Base-by-base conservation (phyloP, 805 yeast genomes). In the Pichia phayaonensis region DNA sequence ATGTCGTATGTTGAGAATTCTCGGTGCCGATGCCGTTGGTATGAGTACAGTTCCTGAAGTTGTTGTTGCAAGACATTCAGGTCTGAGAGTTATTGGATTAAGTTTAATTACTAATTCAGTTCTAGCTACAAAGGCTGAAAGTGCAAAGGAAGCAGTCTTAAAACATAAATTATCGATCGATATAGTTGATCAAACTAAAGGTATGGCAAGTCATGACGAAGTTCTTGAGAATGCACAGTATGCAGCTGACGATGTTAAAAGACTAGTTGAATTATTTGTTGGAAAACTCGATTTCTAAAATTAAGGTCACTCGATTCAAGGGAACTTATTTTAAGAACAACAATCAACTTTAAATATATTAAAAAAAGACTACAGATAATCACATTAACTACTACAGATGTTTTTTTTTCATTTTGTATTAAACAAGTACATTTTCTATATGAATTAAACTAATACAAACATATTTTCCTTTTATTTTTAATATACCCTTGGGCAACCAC, bases 41-140 rank as follows among this genome's bases (percentile, higher is more conserved):
- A 92, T 92, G 99, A 86, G 96, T 51, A 94, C 98, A 0, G 97
- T 92, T 34, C 97, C 99, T 0, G 99, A 92, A 67, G 96, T 89
- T 2, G 80, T 89, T 54, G 84, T 89, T 20, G 98, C 97, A 2
- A 81, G 96, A 64, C 98, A 94, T 65, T 77, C 83, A 52, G 95
- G 90, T 1, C 67, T 94, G 70, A 76, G 72, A 56, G 96, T 90
- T 6, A 70, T 92, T 54, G 98, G 97, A 0, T 66, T 92, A 41
- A 84, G 94, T 56, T 73, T 94, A 54, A 84, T 92, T 58, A 92
- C 98, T 21, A 92, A 92, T 62, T 83, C 79, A 1, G 90, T 88
- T 38, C 86, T 90, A 8, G 76, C 76, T 24, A 84, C 77, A 26
- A 75, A 77, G 49, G 88, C 94, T 11, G 80, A 84, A 8, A 76